A percentile compares a stretch with the other conserved stretches of the same genome.
These are phyloP conservation scores for Alloteropsis semialata DNA, from an alignment of 176 grass and related monocot species.

Conservation along the genomic window DNA sequence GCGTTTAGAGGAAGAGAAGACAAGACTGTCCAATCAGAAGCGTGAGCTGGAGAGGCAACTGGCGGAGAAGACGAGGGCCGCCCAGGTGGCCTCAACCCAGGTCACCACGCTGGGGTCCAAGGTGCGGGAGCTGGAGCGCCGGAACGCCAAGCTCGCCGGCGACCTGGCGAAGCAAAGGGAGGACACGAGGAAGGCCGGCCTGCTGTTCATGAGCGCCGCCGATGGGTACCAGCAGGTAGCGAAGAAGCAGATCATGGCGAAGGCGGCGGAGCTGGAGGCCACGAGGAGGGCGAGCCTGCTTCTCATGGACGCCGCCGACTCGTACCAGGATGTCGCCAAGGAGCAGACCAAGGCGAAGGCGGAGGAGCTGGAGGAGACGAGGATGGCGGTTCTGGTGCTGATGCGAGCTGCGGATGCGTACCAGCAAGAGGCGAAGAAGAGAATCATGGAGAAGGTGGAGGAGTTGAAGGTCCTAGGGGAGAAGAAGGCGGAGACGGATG, in stretches of 20 bases:
- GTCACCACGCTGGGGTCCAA: background rate
- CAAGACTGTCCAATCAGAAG: background rate
- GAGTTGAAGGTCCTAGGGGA: background rate
- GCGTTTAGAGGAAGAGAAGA: background rate
- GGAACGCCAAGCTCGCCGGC: background rate
- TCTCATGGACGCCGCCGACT: background rate
- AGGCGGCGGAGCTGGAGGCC: background rate
- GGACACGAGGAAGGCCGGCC: background rate
- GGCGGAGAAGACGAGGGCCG: background rate
- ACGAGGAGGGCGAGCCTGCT: background rate
- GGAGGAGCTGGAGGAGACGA: background rate
- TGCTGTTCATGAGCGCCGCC: background rate
- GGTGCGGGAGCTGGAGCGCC: background rate
- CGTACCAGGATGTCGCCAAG: background rate
- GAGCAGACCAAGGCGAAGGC: background rate
- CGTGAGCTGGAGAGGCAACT: constrained; percentile 9
- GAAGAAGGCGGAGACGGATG: background rate
- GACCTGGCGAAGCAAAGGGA: background rate
- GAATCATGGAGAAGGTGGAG: background rate
- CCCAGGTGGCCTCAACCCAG: background rate
- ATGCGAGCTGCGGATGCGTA: background rate
- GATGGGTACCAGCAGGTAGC: background rate
- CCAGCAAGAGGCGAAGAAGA: background rate
- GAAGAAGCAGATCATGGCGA: background rate
- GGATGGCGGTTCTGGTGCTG: background rate